These are phyloP conservation scores for Pseudozyma tsukubaensis DNA, from an alignment of 1,284 basidiomycete genomes.

Conservation along the genomic window DNA sequence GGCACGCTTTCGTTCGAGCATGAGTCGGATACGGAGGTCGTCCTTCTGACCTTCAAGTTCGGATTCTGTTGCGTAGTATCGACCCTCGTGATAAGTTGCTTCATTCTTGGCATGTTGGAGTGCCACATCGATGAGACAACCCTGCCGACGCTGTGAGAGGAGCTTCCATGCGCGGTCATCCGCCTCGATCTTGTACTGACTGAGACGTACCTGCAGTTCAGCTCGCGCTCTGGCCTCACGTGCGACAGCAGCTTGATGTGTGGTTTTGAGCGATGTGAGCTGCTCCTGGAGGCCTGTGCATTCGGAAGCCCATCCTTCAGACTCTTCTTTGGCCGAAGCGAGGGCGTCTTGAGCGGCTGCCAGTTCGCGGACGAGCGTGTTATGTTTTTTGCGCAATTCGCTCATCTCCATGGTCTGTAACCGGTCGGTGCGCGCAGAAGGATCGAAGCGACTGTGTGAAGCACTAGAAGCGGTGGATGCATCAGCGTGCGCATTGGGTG, in stretches of 20 bases:
- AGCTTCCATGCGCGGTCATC: constrained; percentile 44
- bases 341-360: constrained; percentile 27
- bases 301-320: constrained; percentile 50
- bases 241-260: constrained; percentile 16
- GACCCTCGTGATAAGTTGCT: constrained; percentile 29
- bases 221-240: constrained; percentile 26
- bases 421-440: constrained; percentile 36
- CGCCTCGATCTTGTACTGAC: constrained; percentile 48
- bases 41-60: constrained; percentile 41
- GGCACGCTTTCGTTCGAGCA: constrained; percentile 45
- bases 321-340: constrained; percentile 40
- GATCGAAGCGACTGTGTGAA: constrained; percentile 33
- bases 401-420: constrained; percentile 39
- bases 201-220: constrained; percentile 32
- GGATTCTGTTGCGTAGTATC: constrained; percentile 27
- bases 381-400: constrained; percentile 42
- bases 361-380: constrained; percentile 23
- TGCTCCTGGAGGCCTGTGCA: constrained; percentile 45
- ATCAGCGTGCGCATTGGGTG: constrained; percentile 8
- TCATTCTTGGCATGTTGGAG: constrained; percentile 49
- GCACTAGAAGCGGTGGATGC: constrained; percentile 18
- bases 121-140: constrained; percentile 28
- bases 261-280: constrained; percentile 17
- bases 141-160: constrained; percentile 24
- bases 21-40: constrained; percentile 36